Base-by-base conservation (phyloP, 805 yeast species). In the Pichia nakasei region DNA sequence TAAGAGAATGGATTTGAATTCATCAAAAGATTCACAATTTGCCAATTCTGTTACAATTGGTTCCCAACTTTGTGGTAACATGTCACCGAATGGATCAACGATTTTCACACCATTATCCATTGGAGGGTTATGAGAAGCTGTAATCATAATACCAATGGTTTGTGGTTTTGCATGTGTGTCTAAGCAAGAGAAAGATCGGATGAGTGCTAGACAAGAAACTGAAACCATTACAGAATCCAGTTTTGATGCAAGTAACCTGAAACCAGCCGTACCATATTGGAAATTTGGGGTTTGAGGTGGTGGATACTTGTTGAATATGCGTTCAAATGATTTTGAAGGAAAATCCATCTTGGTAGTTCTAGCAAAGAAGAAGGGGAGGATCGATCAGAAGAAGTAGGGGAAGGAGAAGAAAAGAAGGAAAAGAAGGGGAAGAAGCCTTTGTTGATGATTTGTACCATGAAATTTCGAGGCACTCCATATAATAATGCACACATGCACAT, bases 181-280 rank as follows among this genome's bases (percentile, higher is more conserved):
- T 1, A 67, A 65, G 27, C 84, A 65, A 48, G 68, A 72, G 46
- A 81, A 73, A n/a, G 97, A 88, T 56, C 98, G 72, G 49, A 93
- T 66, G 2, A 80, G 68, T 0, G 98, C 97, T 22, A 89, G 60
- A 18, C 88, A 68, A 2, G 96, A 96, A 17, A 84, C 87, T 7
- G 91, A 73, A 61, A 78, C 85, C 62, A 86, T 83, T 27, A 89
- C 91, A 17, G 87, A 80, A 58, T 86, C 95, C 51, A 91, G 66
- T 17, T 71, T 63, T 19, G 64, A 58, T 2, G 95, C 89, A 39
- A 76, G 67, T 66, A 81, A 80, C 47, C 98, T 76, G 66, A 93
- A 93, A 9, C 98, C 98, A 2, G 98, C 98, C 1, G 98, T 93
- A n/a, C 98, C 98, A 56, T 93, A 93, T 17, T 76, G 64, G 57